phyloP scores from a whole-genome alignment of 495 filamentous ascomycete genomes.

The Xylona heveae region DNA sequence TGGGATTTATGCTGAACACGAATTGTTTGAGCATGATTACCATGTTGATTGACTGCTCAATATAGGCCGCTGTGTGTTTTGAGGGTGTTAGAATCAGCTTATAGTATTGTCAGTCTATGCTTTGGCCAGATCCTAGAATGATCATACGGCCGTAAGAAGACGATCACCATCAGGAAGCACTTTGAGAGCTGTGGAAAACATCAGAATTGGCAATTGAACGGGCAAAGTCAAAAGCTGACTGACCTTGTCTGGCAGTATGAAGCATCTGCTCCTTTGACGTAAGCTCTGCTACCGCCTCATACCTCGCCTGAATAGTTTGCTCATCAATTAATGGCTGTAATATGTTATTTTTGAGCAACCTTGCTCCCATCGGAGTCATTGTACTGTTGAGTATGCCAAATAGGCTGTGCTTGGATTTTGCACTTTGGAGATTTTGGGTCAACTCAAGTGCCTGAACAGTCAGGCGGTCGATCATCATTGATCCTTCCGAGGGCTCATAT shows the following conservation, averaged over 20 bases:
- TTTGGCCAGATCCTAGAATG: constrained; percentile 8
- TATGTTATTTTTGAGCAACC: constrained; percentile 60
- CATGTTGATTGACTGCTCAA: constrained; percentile 66
- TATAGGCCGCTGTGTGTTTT: constrained; percentile 38
- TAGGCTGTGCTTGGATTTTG: constrained; percentile 54
- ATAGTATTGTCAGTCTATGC: constrained; percentile 11
- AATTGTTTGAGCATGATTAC: constrained; percentile 76
- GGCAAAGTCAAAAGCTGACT: constrained; percentile 1
- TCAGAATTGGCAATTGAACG: constrained; percentile 4
- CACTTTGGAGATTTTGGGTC: constrained; percentile 64
- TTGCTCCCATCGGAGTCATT: constrained; percentile 67
- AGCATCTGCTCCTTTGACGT: constrained; percentile 76
- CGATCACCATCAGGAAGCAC: constrained; percentile 51
- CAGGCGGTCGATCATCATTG: constrained; percentile 83
- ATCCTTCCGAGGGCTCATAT: constrained; percentile 73
- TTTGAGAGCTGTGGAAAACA: constrained; percentile 33
- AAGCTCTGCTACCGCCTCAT: constrained; percentile 71
- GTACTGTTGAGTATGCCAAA: constrained; percentile 75
- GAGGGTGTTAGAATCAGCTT: constrained; percentile 48
- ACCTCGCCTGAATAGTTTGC: constrained; percentile 37
- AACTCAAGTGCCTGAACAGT: constrained; percentile 74
- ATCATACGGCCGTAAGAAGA: constrained; percentile 34
- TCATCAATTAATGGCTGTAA: constrained; percentile 72
- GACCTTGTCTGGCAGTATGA: constrained; percentile 45
- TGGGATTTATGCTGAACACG: constrained; percentile 37